Percentiles rank a stretch among this genome's conserved stretches.
Evolutionary conservation across 306 rosid species (phyloP).

Genomic region (Cyamopsis tetragonoloba): DNA sequence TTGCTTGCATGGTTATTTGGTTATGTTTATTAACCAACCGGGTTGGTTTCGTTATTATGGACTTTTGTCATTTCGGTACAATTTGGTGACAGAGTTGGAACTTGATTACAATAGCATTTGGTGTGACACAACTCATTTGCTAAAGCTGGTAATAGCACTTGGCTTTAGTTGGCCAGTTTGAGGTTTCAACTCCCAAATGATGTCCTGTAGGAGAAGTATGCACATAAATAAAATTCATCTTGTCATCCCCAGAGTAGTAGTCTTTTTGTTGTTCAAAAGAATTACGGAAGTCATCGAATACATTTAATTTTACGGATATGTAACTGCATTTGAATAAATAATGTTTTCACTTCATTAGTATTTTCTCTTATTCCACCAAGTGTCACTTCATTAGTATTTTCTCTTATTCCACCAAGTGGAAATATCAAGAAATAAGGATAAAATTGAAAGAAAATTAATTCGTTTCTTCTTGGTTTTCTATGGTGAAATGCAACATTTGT

Average conservation of each 20-base stretch:
- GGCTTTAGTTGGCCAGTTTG: background rate
- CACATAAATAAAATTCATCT: background rate
- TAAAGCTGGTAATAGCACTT: background rate
- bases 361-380: background rate
- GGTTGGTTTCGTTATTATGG: background rate
- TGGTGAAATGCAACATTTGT: background rate
- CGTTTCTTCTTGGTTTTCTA: background rate
- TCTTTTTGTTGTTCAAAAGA: background rate
- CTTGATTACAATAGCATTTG: background rate
- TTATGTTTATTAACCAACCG: background rate
- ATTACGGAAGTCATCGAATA: background rate
- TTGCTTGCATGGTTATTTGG: slow-evolving; percentile 1
- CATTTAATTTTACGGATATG: background rate
- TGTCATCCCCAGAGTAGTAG: background rate
- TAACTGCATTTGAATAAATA: background rate
- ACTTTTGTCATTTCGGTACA: background rate
- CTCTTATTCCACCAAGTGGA: background rate
- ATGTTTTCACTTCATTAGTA: background rate
- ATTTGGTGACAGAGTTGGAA: background rate
- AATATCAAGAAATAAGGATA: background rate
- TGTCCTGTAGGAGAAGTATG: background rate
- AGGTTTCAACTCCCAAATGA: background rate
- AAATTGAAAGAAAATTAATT: background rate
- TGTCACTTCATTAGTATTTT: background rate
- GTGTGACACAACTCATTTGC: background rate